Evolutionary conservation across 345 rosid genomes (phyloP), one percentile per base, ranked within the genome.

Genomic region (Citrus australasica): DNA sequence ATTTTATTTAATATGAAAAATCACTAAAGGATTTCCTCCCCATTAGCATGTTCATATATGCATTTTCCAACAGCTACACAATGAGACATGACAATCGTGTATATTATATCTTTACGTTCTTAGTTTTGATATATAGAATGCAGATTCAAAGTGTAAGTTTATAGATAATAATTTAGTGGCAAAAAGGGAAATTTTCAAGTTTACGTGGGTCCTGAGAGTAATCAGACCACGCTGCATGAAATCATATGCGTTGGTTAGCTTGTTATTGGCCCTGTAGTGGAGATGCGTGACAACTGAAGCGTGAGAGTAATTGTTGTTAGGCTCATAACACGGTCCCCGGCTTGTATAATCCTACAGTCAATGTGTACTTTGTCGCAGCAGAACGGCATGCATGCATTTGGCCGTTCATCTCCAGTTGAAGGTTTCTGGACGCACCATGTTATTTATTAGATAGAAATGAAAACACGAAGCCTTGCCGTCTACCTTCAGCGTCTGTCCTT

Each of bases 271-370:
- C 69, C 77, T 82, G 79, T 76, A 84, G 68, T 84, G 79, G 62
- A 84, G 79, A 68, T 84, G 69, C 79, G 79, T 76, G 68, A 84
- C 85, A 42, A 73, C 70, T 59, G 87, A 78, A 79, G 85, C 87
- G 37, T 77, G 83, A 11, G 75, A 73, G 37, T 53, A 64, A 5
- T 73, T 11, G 21, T 82, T 79, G 53, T 79, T 67, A 25, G 85
- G 81, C 3, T 67, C 70, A 30, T 78, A 81, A 61, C 80, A 82
- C 4, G 74, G 74, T 4, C 87, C 16, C 83, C 87, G 2, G 80
- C 81, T 38, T 84, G 79, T 62, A 77, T 79, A 1, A 78, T 80
- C 28, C 81, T 21, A 69, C 83, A 84, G 63, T 84, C 81, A 38
- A 84, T 53, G 27, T 8, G 2, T 38, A 9, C 42, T 8, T 77